These are phyloP conservation scores for Pisolithus tinctorius DNA, from an alignment of 768 basidiomycete genomes.

Conservation along the genomic window DNA sequence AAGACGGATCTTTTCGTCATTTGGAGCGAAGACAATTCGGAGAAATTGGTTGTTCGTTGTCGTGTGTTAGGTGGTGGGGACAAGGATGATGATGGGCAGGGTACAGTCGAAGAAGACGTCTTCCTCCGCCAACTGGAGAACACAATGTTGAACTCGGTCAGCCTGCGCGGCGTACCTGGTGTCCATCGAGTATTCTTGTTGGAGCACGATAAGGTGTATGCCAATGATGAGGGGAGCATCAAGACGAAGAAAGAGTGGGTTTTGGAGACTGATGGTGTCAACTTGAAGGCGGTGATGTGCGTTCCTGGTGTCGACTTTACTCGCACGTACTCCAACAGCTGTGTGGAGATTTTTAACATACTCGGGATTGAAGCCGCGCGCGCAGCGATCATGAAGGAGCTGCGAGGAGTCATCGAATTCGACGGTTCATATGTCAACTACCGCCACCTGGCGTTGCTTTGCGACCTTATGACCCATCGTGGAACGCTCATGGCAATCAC, in stretches of 20 bases:
- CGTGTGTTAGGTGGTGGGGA: slow-evolving; percentile 81
- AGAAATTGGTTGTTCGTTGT: slow-evolving; percentile 95
- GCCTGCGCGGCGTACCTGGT: slow-evolving; percentile 84
- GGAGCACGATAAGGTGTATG: slow-evolving; percentile 71
- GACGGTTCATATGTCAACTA: slow-evolving; percentile 99
- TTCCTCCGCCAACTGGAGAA: slow-evolving; percentile 95
- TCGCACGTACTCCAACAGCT: slow-evolving; percentile 95
- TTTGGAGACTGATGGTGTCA: slow-evolving; percentile 94
- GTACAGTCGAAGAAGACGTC: slow-evolving; percentile 82
- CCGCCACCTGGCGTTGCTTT: slow-evolving; percentile 91
- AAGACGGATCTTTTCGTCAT: slow-evolving; percentile 96
- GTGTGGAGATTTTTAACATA: slow-evolving; percentile 89
- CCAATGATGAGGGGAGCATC: slow-evolving; percentile 60
- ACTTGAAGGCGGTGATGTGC: slow-evolving; percentile 91
- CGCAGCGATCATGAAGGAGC: slow-evolving; percentile 87
- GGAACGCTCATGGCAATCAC: slow-evolving; percentile 97
- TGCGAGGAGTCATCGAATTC: slow-evolving; percentile 95
- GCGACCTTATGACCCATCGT: slow-evolving; percentile 97
- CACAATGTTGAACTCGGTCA: slow-evolving; percentile 94
- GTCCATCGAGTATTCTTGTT: slow-evolving; percentile 93
- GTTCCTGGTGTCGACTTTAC: slow-evolving; percentile 92
- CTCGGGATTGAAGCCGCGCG: slow-evolving; percentile 97
- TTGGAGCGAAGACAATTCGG: slow-evolving; percentile 98
- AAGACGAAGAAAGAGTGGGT: slow-evolving; percentile 79
- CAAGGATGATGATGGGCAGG: slow-evolving; percentile 78